Percentiles rank a stretch among this genome's conserved stretches.
Conservation (phyloP, 2,329 filamentous ascomycete species). For the Simplicillium aogashimaense region DNA sequence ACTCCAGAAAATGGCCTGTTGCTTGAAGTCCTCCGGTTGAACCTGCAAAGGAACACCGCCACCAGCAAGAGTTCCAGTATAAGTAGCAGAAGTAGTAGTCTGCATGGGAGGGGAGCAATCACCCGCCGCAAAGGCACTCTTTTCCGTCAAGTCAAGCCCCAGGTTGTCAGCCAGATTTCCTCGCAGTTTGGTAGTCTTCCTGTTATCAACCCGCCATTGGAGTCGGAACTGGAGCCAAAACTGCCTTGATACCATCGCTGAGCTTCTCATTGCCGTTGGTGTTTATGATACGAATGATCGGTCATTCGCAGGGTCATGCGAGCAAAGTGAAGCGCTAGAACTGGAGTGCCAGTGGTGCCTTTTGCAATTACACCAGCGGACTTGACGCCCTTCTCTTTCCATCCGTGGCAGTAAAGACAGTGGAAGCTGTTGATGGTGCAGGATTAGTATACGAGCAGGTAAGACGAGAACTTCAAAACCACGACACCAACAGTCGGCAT, state of each 20-base stretch:
- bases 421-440: conserved; percentile 27
- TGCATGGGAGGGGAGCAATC: conserved; percentile 23
- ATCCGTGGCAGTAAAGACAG: conserved; percentile 45
- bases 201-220: not conserved
- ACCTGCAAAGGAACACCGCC: not conserved
- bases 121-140: conserved; percentile 37
- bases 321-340: conserved; percentile 21
- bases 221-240: not conserved
- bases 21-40: too few species aligned
- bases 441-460: not conserved
- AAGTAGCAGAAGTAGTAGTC: conserved; percentile 4
- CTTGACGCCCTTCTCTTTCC: conserved; percentile 32
- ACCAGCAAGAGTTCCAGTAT: conserved; percentile 7
- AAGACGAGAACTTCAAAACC: conserved; percentile 15
- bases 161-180: conserved; percentile 27
- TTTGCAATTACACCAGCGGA: conserved; percentile 30
- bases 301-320: conserved; percentile 26
- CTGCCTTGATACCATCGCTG: not conserved
- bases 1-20: too few species aligned
- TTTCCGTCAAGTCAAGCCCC: conserved; percentile 24
- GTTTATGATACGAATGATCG: conserved; percentile 29
- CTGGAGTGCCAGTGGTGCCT: conserved; percentile 14
- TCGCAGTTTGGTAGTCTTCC: conserved; percentile 18
- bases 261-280: conserved; percentile 26
- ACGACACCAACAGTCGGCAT: conserved; percentile 38